phyloP scores from a whole-genome alignment of 352 stramenopile genomes.

The Globisporangium cystogenes region DNA sequence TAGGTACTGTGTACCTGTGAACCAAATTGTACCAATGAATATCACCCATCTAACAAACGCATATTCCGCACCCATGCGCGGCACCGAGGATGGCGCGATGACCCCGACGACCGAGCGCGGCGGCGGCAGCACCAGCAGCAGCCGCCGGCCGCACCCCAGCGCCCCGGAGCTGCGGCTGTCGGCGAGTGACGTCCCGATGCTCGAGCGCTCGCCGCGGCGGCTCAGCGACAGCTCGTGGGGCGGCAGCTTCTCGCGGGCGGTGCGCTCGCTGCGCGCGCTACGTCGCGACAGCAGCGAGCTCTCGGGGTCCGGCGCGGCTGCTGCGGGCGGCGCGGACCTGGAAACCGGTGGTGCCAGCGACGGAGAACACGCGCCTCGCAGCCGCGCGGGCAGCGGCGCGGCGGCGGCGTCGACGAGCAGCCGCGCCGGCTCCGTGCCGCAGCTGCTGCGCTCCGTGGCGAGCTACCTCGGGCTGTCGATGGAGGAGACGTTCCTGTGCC shows the following conservation, averaged over 20 bases:
- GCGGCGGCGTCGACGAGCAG: not conserved
- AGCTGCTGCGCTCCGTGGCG: conserved; percentile 41
- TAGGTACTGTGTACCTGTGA: too few relatives aligned
- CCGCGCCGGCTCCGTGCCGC: conserved; percentile 24
- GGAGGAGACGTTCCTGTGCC: conserved; percentile 67
- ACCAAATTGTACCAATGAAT: too few relatives aligned
- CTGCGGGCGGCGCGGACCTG: too few relatives aligned
- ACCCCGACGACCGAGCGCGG: too few relatives aligned
- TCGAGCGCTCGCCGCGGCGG: conserved; percentile 1
- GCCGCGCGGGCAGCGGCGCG: not conserved
- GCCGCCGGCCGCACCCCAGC: not conserved
- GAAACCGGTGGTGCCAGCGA: too few relatives aligned
- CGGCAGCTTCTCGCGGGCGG: conserved; percentile 8
- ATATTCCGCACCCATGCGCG: too few relatives aligned
- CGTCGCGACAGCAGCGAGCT: not conserved
- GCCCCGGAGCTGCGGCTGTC: conserved; percentile 8
- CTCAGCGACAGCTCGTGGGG: conserved; percentile 17
- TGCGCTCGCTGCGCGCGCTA: not conserved
- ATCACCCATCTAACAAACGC: too few relatives aligned
- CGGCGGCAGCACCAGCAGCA: not conserved
- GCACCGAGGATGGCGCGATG: too few relatives aligned
- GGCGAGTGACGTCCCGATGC: conserved; percentile 10
- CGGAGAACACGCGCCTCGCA: not conserved
- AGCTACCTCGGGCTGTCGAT: conserved; percentile 52
- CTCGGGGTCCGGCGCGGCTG: too few relatives aligned